Evolutionary conservation across 441 rosid species (phyloP), one percentile per base, ranked within the genome.

Genomic region (Biscutella laevigata): DNA sequence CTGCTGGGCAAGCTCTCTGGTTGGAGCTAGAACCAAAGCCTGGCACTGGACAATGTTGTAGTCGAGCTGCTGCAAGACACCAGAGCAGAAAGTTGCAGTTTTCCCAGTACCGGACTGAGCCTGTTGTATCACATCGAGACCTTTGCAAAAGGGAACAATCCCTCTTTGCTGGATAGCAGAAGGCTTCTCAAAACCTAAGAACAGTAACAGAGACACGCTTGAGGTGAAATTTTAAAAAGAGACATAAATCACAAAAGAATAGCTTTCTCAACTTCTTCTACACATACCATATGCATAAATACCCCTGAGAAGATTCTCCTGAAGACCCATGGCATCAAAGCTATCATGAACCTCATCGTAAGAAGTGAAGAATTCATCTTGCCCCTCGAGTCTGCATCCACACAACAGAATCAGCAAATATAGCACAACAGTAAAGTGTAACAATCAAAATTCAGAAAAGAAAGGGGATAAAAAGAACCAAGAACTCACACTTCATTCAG

Each of bases 401-500:
- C 13, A 41, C 34, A n/a, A 3, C 20, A 41, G 35, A 65, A 29
- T 66, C 2, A 51, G 29, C 24, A 43, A 57, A 22, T 15, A 52
- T 4, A 49, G 15, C 29, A 41, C 4, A 17, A 1, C 20, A 17
- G n/a, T n/a, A n/a, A n/a, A n/a, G 1, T 0, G 8, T 11, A 7
- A 30, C 11, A 4, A 29, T 3, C 2, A n/a, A 21, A 3, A 17
- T 27, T 7, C 32, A 27, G 27, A 14, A 53, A n/a, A 14, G 5
- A 4, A 15, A 17, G 11, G 20, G 3, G 9, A 48, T 8, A 1
- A 38, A 2, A 0, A 34, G 21, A 59, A 29, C 0, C 2, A 53
- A 14, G 20, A 17, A 55, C 86, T 77, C 53, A 80, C 86, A 73
- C 54, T 12, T 80, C 86, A 57, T 57, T 74, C 71, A 80, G 51